Base-by-base conservation (phyloP, 768 basidiomycete species). In the Pleurotus pulmonarius region DNA sequence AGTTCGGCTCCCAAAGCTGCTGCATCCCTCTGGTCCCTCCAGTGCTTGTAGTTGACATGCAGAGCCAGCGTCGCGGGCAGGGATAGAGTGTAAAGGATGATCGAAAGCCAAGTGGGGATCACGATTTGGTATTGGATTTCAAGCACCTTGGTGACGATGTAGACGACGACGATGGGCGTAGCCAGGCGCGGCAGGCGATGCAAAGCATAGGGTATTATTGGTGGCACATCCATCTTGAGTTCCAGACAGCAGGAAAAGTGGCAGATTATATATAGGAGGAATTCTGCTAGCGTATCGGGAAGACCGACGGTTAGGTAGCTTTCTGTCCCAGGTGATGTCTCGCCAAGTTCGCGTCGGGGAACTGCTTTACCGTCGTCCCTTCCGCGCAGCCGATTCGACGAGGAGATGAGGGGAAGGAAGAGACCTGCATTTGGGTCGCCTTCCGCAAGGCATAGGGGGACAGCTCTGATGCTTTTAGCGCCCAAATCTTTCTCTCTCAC, bases 161-260 rank as follows among this genome's bases (percentile, higher is more conserved):
- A 56, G 16, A 56, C 55, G 24, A 56, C 29, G 29, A 40, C 26
- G 9, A 48, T 38, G 43, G 55, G 55, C 15, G 46, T 39, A 18
- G 16, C 8, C n/a, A 56, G 20, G 29, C 29, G 26, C 15, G 55
- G 55, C 11, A 56, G 25, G 6, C 55, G 44, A 8, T 56, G 55
- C 2, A 56, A 56, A 4, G 46, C 45, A n/a, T 43, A 56, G 24
- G 55, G 34, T 20, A 56, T 20, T 6, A 46, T 48, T 56, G 55
- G 55, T 13, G 55, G 55, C 29, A 56, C 13, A 13, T 56, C 55
- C 55, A 56, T 56, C 25, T n/a, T 56, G 51, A 29, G n/a, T 15
- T 34, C 29, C 29, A 34, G 29, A 34, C 29, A 9, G 12, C 20
- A 47, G 20, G 46, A 16, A 15, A 47, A 24, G 46, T 15, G 24